Evolutionary conservation across 805 yeast species (phyloP), one percentile per base, ranked within the genome.

Genomic region (Lipomyces yamanashiensis): DNA sequence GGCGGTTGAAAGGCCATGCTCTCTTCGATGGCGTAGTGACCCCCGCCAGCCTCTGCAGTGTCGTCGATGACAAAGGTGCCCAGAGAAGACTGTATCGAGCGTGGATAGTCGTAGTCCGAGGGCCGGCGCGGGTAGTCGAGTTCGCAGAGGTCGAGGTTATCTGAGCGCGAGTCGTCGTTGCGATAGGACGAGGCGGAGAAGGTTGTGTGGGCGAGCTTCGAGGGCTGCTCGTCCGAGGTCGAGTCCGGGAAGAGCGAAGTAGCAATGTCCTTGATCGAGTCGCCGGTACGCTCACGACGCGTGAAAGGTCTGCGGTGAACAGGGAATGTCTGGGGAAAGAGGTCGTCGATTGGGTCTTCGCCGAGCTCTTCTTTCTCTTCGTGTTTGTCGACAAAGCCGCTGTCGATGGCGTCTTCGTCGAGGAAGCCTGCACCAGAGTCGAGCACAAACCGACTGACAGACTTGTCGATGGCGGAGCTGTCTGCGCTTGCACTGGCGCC

Each of bases 11-110:
- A 40, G 21, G 48, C 68, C 41, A 23, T 45, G 28, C 55, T 39
- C 23, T 66, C 69, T 43, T 64, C 67, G 34, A 66, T 64, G 23
- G 62, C 41, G 59, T 64, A 68, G 21, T 69, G 51, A 15, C 59
- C 67, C 34, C 63, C 63, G 15, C 50, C 58, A 7, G 62, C 69
- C 1, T 59, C 59, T 15, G 67, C 67, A 10, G 62, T 41, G 58
- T 66, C 69, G 57, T 61, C 66, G 43, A 66, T 66, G 47, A 66
- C 52, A 33, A 59, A 61, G 3, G 67, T 64, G 17, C 64, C 67
- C 7, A 61, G 48, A 10, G 69, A 66, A 7, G 68, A 61, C 43
- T 56, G 62, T 7, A 43, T 7, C 7, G 63, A 64, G 39, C 66
- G 49, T 7, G 50, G 40, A n/a, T 33, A 40, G 55, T 49, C 55